A percentile compares a stretch with the other conserved stretches of the same genome.
phyloP scores from a whole-genome alignment of 495 filamentous ascomycete genomes.

The Poronia punctata region DNA sequence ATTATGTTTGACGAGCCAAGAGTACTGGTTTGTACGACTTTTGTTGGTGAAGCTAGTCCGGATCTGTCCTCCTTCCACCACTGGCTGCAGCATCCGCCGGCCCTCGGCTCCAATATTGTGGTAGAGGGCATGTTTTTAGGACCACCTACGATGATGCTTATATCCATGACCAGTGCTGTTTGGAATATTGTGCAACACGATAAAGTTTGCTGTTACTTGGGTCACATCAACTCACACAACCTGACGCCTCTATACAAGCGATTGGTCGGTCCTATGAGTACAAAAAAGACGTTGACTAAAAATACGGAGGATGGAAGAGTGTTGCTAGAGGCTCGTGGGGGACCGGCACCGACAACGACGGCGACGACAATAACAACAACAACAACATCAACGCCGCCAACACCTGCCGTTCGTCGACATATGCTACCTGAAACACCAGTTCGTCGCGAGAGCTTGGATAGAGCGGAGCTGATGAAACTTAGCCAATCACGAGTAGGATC shows the following conservation, averaged over 20 bases:
- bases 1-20: conserved; percentile 46
- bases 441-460: conserved; percentile 20
- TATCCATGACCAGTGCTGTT: conserved; percentile 48
- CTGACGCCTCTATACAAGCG: conserved; percentile 50
- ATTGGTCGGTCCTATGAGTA: conserved; percentile 36
- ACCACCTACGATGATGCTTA: conserved; percentile 48
- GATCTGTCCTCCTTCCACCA: conserved; percentile 53
- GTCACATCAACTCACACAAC: conserved; percentile 50
- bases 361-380: too few species aligned
- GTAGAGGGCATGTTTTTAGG: conserved; percentile 55
- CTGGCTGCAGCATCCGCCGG: conserved; percentile 45
- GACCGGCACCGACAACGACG: conserved; percentile 16
- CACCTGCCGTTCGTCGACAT: conserved; percentile 23
- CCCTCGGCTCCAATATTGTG: conserved; percentile 41
- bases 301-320: conserved; percentile 44
- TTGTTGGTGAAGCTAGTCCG: conserved; percentile 49
- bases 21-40: conserved; percentile 49
- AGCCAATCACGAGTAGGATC: conserved; percentile 15
- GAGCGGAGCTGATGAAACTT: conserved; percentile 15
- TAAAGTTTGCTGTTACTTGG: conserved; percentile 50
- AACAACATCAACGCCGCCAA: too few species aligned
- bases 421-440: conserved; percentile 28
- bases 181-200: conserved; percentile 53
- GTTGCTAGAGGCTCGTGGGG: conserved; percentile 37
- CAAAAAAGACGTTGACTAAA: conserved; percentile 31